Evolutionary conservation across 257 asterid genomes (phyloP).

Genomic region (Haberlea rhodopensis): DNA sequence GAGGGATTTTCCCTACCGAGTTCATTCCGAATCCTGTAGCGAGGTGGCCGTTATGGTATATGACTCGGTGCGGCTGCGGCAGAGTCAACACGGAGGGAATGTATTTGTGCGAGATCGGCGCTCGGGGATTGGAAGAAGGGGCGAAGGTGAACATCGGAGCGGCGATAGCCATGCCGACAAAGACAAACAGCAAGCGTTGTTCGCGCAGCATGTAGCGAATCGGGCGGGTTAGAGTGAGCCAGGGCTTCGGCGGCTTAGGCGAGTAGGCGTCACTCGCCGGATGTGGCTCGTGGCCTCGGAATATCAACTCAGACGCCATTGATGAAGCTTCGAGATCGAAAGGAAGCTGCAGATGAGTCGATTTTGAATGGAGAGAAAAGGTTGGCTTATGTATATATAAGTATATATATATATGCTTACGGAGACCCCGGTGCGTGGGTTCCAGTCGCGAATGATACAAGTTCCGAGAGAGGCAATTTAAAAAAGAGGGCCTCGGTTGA

Average conservation of each 20-base stretch:
- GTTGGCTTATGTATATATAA: no score
- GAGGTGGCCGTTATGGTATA: slow-evolving; percentile 57
- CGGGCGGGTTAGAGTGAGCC: slow-evolving; percentile 43
- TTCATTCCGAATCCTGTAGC: slow-evolving; percentile 45
- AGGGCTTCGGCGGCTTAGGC: slow-evolving; percentile 41
- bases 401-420: no score
- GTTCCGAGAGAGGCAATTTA: no score
- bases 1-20: slow-evolving; percentile 81
- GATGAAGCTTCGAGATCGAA: not conserved
- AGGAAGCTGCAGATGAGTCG: not conserved
- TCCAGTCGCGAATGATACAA: no score
- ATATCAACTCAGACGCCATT: not conserved
- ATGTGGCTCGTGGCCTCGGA: not conserved
- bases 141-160: slow-evolving; percentile 31
- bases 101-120: slow-evolving; percentile 30
- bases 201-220: slow-evolving; percentile 59
- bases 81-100: slow-evolving; percentile 39
- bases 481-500: no score
- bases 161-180: slow-evolving; percentile 54
- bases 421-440: no score
- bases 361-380: not conserved
- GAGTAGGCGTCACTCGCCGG: not conserved
- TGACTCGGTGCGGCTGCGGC: slow-evolving; percentile 32
- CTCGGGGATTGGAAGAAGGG: slow-evolving; percentile 21
- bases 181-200: slow-evolving; percentile 53